These are phyloP conservation scores for Nevesoporus exiguus DNA, from an alignment of 768 basidiomycete genomes.

Conservation along the genomic window DNA sequence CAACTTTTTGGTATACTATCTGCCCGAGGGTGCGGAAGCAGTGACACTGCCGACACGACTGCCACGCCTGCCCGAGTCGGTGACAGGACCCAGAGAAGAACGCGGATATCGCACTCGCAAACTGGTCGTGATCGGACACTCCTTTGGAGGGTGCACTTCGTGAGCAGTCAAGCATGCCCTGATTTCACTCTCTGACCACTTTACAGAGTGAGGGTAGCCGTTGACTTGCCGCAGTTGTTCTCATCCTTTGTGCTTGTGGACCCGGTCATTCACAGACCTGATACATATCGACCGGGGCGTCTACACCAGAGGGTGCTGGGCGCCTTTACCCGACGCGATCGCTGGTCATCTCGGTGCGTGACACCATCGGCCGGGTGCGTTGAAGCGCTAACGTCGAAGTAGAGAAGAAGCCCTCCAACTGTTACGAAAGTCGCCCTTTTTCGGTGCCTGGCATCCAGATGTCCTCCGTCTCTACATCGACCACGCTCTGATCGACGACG, in stretches of 20 bases:
- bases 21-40: conserved; percentile 44
- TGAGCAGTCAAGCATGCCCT: conserved; percentile 36
- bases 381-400: background rate
- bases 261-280: conserved; percentile 54
- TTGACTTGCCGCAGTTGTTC: conserved; percentile 64
- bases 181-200: background rate
- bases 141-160: conserved; percentile 77
- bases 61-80: conserved; percentile 41
- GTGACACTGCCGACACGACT: conserved; percentile 51
- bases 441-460: conserved; percentile 63
- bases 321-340: conserved; percentile 55
- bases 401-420: conserved; percentile 58
- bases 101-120: conserved; percentile 51
- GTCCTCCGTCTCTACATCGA: conserved; percentile 60
- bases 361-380: background rate
- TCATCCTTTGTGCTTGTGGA: conserved; percentile 72
- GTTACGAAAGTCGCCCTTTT: conserved; percentile 61
- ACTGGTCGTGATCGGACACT: conserved; percentile 78
- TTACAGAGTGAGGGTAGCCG: conserved; percentile 59
- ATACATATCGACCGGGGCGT: background rate
- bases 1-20: conserved; percentile 66
- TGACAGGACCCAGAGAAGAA: conserved; percentile 40
- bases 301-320: conserved; percentile 27
- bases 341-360: conserved; percentile 60
- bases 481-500: conserved; percentile 42